These are phyloP conservation scores for Lipomyces mesembrius DNA, from an alignment of 805 yeast species.

Conservation along the genomic window DNA sequence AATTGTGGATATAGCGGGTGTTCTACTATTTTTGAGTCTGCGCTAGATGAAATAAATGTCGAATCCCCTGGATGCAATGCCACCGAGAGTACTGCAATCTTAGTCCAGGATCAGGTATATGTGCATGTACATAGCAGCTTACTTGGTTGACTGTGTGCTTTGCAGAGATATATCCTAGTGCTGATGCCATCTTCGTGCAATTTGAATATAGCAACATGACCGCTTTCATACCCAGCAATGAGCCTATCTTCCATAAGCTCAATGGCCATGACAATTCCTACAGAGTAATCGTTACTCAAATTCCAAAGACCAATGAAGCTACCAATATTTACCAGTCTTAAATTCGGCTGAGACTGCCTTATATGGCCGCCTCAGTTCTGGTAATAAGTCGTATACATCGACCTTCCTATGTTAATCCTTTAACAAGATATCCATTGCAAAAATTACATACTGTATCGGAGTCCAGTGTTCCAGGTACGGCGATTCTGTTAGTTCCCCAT, in stretches of 20 bases:
- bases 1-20: slow-evolving; percentile 36
- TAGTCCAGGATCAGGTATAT: neutral
- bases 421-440: neutral
- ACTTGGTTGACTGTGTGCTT: slow-evolving; percentile 45
- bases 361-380: slow-evolving; percentile 36
- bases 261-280: slow-evolving; percentile 72
- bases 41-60: slow-evolving; percentile 44
- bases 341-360: slow-evolving; percentile 40
- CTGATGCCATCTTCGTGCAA: slow-evolving; percentile 30
- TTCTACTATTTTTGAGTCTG: slow-evolving; percentile 44
- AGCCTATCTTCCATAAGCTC: slow-evolving; percentile 46
- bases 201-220: slow-evolving; percentile 53
- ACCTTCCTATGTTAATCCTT: slow-evolving; percentile 12
- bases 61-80: slow-evolving; percentile 32
- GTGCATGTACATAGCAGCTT: slow-evolving; percentile 12
- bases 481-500: slow-evolving; percentile 47
- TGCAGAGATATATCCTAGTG: slow-evolving; percentile 30
- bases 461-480: slow-evolving; percentile 66
- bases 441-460: slow-evolving; percentile 56
- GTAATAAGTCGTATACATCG: slow-evolving; percentile 59
- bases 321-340: slow-evolving; percentile 32
- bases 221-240: slow-evolving; percentile 73
- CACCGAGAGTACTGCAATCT: slow-evolving; percentile 37
- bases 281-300: slow-evolving; percentile 42
- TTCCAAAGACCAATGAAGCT: neutral